Percentiles rank a stretch among this genome's conserved stretches.
Evolutionary conservation across 495 filamentous ascomycete species (phyloP).

Genomic region (Xylaria intraflava): DNA sequence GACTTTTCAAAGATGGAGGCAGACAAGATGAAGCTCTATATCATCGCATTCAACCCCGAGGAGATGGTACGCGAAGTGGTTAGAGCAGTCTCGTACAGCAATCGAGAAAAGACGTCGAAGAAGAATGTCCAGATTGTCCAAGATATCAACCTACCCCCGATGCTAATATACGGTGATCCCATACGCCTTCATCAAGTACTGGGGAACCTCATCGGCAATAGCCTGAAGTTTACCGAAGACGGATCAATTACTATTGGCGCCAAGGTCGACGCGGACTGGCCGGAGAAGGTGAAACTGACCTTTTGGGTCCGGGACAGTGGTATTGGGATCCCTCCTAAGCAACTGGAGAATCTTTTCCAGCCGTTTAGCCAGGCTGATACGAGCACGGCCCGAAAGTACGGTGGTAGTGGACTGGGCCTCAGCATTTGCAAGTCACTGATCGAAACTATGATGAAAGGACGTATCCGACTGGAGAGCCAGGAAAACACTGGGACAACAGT

Average conservation of each 20-base stretch:
- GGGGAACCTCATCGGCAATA: constrained; percentile 89
- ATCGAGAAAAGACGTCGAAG: constrained; percentile 61
- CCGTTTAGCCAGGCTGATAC: constrained; percentile 89
- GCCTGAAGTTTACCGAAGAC: constrained; percentile 85
- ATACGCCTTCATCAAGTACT: constrained; percentile 88
- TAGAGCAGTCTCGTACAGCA: constrained; percentile 76
- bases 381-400: constrained; percentile 80
- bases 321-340: constrained; percentile 77
- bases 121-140: constrained; percentile 56
- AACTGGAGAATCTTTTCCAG: constrained; percentile 76
- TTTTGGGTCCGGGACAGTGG: constrained; percentile 88
- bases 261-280: constrained; percentile 59
- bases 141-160: constrained; percentile 66
- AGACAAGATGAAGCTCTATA: constrained; percentile 90
- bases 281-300: constrained; percentile 62
- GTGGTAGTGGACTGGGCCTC: constrained; percentile 81
- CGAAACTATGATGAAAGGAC: constrained; percentile 81
- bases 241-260: constrained; percentile 78
- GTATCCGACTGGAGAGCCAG: constrained; percentile 71
- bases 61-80: constrained; percentile 86
- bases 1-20: constrained; percentile 93
- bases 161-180: constrained; percentile 84
- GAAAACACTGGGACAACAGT: constrained; percentile 76
- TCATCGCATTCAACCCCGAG: constrained; percentile 74
- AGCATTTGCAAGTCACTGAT: constrained; percentile 95